phyloP scores from a whole-genome alignment of 2,329 filamentous ascomycete species.

The Aureobasidium sp. region DNA sequence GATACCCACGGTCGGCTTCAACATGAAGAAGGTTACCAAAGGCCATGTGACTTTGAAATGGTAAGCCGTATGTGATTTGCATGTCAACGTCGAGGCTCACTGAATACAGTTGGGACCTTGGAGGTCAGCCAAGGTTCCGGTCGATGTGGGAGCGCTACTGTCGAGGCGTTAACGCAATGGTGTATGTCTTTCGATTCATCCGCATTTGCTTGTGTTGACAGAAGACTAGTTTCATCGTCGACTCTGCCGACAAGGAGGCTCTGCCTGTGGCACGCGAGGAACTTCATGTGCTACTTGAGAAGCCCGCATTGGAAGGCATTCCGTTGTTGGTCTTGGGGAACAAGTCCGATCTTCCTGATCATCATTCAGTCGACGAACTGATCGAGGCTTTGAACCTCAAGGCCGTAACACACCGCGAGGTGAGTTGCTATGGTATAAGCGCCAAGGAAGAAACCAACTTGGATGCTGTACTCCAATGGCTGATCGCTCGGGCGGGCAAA shows the following conservation, averaged over 20 bases:
- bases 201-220: slow-evolving; percentile 7
- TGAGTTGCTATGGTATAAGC: slow-evolving; percentile 97
- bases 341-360: slow-evolving; percentile 90
- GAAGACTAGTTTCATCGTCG: slow-evolving; percentile 72
- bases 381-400: slow-evolving; percentile 91
- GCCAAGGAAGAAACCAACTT: slow-evolving; percentile 98
- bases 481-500: slow-evolving; percentile 81
- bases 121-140: slow-evolving; percentile 91
- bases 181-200: slow-evolving; percentile 45
- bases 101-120: slow-evolving; percentile 73
- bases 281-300: slow-evolving; percentile 79
- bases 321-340: slow-evolving; percentile 92
- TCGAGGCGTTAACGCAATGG: slow-evolving; percentile 92
- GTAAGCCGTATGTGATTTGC: slow-evolving; percentile 33
- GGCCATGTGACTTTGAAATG: slow-evolving; percentile 98
- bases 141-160: slow-evolving; percentile 99
- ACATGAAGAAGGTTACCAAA: slow-evolving; percentile 96
- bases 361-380: slow-evolving; percentile 86
- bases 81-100: neutral
- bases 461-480: slow-evolving; percentile 91
- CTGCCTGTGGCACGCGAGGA: slow-evolving; percentile 83
- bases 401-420: slow-evolving; percentile 81
- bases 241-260: slow-evolving; percentile 78
- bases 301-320: slow-evolving; percentile 78
- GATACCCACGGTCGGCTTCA: slow-evolving; percentile 97